phyloP scores from a whole-genome alignment of 176 grass and related monocot species.

The Rhynchospora breviuscula region DNA sequence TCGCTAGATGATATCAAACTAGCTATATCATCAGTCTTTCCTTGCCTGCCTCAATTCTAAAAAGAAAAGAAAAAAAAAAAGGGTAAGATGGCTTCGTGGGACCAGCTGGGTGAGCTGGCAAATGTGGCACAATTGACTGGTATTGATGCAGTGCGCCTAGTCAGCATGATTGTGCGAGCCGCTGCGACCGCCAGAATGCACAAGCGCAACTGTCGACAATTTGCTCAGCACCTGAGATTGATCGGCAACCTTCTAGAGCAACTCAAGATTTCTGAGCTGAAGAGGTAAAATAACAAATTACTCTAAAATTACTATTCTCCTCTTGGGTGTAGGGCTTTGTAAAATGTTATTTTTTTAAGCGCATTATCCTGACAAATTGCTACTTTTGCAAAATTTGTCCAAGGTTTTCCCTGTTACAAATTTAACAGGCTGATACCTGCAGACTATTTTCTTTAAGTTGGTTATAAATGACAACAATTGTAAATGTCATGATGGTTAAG shows the following conservation, averaged over 20 bases:
- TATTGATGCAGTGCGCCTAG: conserved; percentile 60
- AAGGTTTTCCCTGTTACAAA: background rate
- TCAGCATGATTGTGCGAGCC: conserved; percentile 60
- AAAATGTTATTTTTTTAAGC: background rate
- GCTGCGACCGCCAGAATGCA: conserved; percentile 71
- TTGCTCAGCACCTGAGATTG: conserved; percentile 71
- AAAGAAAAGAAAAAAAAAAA: background rate
- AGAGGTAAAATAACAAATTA: conserved; percentile 20
- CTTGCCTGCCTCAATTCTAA: background rate
- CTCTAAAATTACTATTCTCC: background rate
- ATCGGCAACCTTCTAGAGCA: conserved; percentile 69
- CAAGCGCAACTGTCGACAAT: conserved; percentile 73
- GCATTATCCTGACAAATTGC: background rate
- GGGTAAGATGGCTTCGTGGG: conserved; percentile 48
- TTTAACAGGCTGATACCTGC: background rate
- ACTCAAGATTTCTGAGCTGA: conserved; percentile 75
- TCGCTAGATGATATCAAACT: conserved; percentile 1
- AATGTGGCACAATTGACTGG: conserved; percentile 70
- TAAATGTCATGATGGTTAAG: background rate
- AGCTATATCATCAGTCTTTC: background rate
- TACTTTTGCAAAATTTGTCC: background rate
- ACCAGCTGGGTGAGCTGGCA: conserved; percentile 40
- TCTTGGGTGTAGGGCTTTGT: background rate
- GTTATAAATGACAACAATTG: background rate
- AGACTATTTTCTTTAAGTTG: background rate